phyloP scores from a whole-genome alignment of 1,284 basidiomycete genomes.

The Mycena sp. region DNA sequence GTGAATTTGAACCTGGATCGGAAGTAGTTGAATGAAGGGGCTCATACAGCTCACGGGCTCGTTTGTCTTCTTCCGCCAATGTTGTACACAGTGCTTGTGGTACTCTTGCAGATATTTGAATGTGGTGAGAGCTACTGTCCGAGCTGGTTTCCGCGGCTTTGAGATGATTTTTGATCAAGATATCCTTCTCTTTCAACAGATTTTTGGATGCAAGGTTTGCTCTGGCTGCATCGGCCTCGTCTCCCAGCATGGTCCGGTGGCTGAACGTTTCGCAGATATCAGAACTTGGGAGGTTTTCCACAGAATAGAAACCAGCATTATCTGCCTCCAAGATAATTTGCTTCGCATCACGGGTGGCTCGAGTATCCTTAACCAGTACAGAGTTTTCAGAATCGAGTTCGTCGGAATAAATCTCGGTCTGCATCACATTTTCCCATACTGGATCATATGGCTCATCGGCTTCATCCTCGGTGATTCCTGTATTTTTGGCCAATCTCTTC shows the following conservation, averaged over 20 bases:
- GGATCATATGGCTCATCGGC: too few species aligned
- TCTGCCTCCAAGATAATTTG: too few species aligned
- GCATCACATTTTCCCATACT: too few species aligned
- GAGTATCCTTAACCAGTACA: background rate
- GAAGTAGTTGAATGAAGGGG: too few species aligned
- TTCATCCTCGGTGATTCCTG: too few species aligned
- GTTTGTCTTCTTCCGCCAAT: background rate
- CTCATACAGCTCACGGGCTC: too few species aligned
- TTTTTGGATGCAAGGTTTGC: slow-evolving; percentile 1
- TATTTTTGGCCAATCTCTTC: too few species aligned
- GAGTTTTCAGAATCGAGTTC: background rate
- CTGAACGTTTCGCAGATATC: too few species aligned
- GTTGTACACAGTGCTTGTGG: background rate
- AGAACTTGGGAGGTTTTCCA: too few species aligned
- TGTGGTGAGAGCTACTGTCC: background rate
- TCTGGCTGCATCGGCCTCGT: background rate
- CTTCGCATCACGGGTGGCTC: background rate
- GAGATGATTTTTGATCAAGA: background rate
- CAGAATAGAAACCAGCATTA: too few species aligned
- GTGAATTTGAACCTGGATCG: too few species aligned
- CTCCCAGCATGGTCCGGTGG: background rate
- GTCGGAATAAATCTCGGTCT: background rate
- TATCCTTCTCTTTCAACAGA: too few species aligned
- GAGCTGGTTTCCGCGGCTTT: background rate
- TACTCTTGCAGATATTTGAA: background rate